phyloP scores from a whole-genome alignment of 768 basidiomycete genomes.

The Boletus huronensis region DNA sequence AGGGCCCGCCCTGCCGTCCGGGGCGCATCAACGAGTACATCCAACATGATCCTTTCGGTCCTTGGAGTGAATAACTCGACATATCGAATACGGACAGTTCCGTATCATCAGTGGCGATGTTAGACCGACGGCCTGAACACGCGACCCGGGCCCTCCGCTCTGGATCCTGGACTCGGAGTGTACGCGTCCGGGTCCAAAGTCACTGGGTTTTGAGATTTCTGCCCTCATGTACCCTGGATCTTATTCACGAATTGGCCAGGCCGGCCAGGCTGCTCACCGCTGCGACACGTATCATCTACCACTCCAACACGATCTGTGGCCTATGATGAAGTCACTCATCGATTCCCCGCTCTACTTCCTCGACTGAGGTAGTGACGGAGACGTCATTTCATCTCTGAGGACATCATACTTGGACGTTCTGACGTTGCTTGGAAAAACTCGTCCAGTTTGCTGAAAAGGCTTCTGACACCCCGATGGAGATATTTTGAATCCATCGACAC shows the following conservation, averaged over 20 bases:
- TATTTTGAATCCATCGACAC: too few relatives aligned
- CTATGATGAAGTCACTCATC: conserved; percentile 94
- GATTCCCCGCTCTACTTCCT: conserved; percentile 87
- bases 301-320: conserved; percentile 73
- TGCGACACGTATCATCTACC: conserved; percentile 92
- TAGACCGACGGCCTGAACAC: conserved; percentile 80
- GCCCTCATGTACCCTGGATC: not conserved
- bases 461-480: too few relatives aligned
- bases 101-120: conserved; percentile 6
- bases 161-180: conserved; percentile 89
- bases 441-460: too few relatives aligned
- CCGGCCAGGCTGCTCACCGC: conserved; percentile 77
- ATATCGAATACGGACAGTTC: not conserved
- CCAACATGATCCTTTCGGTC: conserved; percentile 82
- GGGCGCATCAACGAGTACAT: conserved; percentile 95
- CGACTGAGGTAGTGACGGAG: not conserved
- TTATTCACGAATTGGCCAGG: conserved; percentile 41
- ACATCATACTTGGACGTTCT: too few relatives aligned
- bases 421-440: too few relatives aligned
- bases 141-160: conserved; percentile 80
- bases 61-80: conserved; percentile 63
- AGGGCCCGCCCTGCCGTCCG: conserved; percentile 96
- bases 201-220: conserved; percentile 49
- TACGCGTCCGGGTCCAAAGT: conserved; percentile 98
- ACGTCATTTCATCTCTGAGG: too few relatives aligned